phyloP scores from a whole-genome alignment of 805 yeast species.

The Spathaspora passalidarum region DNA sequence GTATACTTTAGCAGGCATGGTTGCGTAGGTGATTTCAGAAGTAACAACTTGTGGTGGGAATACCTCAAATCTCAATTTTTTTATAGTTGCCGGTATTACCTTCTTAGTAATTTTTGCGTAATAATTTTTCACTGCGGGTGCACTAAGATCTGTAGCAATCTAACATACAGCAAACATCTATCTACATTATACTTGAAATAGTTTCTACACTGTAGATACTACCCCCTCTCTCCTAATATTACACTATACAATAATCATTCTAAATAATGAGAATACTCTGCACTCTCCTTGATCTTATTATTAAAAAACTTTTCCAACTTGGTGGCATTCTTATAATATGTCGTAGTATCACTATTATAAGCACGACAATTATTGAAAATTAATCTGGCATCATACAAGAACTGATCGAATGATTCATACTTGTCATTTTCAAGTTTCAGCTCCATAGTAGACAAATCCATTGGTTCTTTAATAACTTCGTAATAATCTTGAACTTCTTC shows the following conservation, averaged over 20 bases:
- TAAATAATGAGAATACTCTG: constrained; percentile 83
- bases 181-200: too few relatives aligned
- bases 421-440: constrained; percentile 87
- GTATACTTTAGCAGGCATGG: constrained; percentile 38
- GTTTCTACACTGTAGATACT: too few relatives aligned
- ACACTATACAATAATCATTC: constrained; percentile 31
- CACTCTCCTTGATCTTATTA: constrained; percentile 79
- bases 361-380: constrained; percentile 88
- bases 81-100: too few relatives aligned
- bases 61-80: too few relatives aligned
- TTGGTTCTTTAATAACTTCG: constrained; percentile 94
- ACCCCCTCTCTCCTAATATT: too few relatives aligned
- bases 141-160: too few relatives aligned
- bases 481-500: constrained; percentile 96
- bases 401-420: constrained; percentile 87
- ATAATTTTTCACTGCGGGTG: too few relatives aligned
- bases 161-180: too few relatives aligned
- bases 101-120: too few relatives aligned
- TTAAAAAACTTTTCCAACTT: constrained; percentile 88
- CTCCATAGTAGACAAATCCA: constrained; percentile 97
- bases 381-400: constrained; percentile 81
- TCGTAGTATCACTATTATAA: constrained; percentile 91
- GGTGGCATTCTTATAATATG: constrained; percentile 92
- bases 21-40: too few relatives aligned
- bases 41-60: too few relatives aligned